These are phyloP conservation scores for Scortechinia acanthostroma DNA, from an alignment of 2,329 filamentous ascomycete species.

Conservation along the genomic window DNA sequence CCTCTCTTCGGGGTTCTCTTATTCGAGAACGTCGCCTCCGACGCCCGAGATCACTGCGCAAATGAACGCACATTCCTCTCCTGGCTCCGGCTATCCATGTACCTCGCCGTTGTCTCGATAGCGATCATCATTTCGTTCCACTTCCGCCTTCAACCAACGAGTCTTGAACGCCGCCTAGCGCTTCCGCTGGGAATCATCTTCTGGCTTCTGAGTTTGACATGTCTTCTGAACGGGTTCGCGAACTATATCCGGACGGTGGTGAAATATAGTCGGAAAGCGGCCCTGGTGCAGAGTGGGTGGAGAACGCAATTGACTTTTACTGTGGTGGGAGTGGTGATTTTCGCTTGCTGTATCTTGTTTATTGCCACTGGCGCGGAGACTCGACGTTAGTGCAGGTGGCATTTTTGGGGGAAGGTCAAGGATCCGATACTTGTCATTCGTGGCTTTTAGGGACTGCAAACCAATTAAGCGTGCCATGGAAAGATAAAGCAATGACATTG, in stretches of 20 bases:
- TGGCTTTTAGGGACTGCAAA: too few relatives aligned
- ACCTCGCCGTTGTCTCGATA: constrained; percentile 56
- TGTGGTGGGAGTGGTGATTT: neutral
- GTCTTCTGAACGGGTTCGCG: constrained; percentile 46
- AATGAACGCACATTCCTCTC: constrained; percentile 55
- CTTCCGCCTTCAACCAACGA: constrained; percentile 44
- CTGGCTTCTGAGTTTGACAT: constrained; percentile 52
- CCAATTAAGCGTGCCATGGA: too few relatives aligned
- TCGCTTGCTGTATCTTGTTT: neutral
- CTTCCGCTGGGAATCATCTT: constrained; percentile 61
- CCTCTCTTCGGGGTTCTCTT: constrained; percentile 37
- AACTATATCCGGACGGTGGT: constrained; percentile 59
- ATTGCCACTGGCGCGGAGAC: neutral
- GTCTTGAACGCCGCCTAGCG: constrained; percentile 43
- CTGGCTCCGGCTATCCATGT: constrained; percentile 60
- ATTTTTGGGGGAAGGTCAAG: too few relatives aligned
- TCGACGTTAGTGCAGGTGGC: too few relatives aligned
- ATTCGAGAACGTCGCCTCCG: constrained; percentile 43
- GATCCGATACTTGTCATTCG: too few relatives aligned
- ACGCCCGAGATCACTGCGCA: constrained; percentile 44
- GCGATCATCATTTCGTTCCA: constrained; percentile 65
- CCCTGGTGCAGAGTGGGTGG: constrained; percentile 59
- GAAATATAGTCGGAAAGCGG: constrained; percentile 48
- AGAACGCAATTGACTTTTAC: constrained; percentile 49
- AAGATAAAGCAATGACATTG: neutral